These are phyloP conservation scores for Ramaria rubella DNA, from an alignment of 768 basidiomycete genomes.

Conservation along the genomic window DNA sequence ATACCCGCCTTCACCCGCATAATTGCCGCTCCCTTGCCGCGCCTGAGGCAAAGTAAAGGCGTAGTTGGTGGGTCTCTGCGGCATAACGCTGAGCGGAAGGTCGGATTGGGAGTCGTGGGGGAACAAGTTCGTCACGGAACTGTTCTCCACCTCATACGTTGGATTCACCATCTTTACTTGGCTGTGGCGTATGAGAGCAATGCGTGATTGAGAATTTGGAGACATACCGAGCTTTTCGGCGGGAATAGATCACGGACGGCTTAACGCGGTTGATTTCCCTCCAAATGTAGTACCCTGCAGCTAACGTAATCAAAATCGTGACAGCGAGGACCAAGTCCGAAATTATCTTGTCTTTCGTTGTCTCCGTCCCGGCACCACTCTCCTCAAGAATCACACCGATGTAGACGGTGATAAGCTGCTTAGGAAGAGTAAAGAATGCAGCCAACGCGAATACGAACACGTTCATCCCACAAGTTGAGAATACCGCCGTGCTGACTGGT, in stretches of 20 bases:
- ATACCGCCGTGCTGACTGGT: constrained; percentile 80
- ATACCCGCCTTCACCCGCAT: constrained; percentile 11
- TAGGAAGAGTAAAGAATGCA: constrained; percentile 77
- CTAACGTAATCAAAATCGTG: constrained; percentile 64
- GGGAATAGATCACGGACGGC: constrained; percentile 56
- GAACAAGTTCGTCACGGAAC: constrained; percentile 31
- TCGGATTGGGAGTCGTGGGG: constrained; percentile 31
- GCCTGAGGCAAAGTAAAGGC: background rate
- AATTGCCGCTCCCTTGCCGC: constrained; percentile 3
- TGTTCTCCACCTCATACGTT: constrained; percentile 11
- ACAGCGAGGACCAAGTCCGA: constrained; percentile 61
- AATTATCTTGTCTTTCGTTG: constrained; percentile 53
- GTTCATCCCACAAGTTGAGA: constrained; percentile 84
- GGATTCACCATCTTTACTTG: constrained; percentile 42
- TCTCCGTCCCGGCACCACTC: constrained; percentile 22
- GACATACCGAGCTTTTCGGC: constrained; percentile 62
- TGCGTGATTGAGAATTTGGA: background rate
- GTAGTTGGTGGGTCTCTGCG: constrained; percentile 34
- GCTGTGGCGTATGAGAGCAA: constrained; percentile 24
- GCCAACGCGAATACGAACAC: constrained; percentile 73
- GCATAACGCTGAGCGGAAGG: constrained; percentile 34
- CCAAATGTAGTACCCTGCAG: constrained; percentile 82
- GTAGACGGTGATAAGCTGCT: constrained; percentile 90
- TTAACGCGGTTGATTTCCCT: constrained; percentile 64
- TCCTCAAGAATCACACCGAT: constrained; percentile 74